Evolutionary conservation across 2,329 filamentous ascomycete genomes (phyloP).

Genomic region (Arthrobotrys conoides): DNA sequence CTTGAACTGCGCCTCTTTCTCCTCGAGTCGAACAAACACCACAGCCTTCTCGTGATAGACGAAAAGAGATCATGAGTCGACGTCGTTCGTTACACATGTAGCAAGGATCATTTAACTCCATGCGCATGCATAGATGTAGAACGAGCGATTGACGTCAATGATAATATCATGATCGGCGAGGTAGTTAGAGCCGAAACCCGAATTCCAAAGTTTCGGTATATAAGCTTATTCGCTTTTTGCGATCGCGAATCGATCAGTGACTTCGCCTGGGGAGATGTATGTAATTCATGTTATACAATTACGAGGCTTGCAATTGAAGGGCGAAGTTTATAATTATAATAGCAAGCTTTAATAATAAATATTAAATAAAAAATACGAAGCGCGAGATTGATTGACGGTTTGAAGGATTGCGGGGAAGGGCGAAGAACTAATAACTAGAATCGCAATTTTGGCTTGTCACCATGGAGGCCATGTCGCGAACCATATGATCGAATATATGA

Average conservation of each 20-base stretch:
- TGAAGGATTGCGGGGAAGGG: neutral
- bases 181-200: neutral
- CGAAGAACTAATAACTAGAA: slow-evolving; percentile 9
- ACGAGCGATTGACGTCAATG: slow-evolving; percentile 13
- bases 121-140: neutral
- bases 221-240: slow-evolving; percentile 33
- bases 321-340: slow-evolving; percentile 15
- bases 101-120: neutral
- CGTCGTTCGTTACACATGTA: neutral
- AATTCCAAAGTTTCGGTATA: neutral
- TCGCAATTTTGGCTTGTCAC: slow-evolving; percentile 1
- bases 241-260: slow-evolving; percentile 10
- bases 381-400: neutral
- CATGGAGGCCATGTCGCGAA: neutral
- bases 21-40: slow-evolving; percentile 2
- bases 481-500: neutral
- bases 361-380: too few relatives aligned
- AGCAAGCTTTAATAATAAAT: neutral
- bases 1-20: slow-evolving; percentile 41
- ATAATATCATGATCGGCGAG: slow-evolving; percentile 11
- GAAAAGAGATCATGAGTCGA: slow-evolving; percentile 13
- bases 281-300: neutral
- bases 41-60: neutral
- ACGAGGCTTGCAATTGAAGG: slow-evolving; percentile 17
- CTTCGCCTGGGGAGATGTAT: neutral